Evolutionary conservation across 345 rosid genomes (phyloP), one percentile per base, ranked within the genome.

Genomic region (Microthlaspi erraticum): DNA sequence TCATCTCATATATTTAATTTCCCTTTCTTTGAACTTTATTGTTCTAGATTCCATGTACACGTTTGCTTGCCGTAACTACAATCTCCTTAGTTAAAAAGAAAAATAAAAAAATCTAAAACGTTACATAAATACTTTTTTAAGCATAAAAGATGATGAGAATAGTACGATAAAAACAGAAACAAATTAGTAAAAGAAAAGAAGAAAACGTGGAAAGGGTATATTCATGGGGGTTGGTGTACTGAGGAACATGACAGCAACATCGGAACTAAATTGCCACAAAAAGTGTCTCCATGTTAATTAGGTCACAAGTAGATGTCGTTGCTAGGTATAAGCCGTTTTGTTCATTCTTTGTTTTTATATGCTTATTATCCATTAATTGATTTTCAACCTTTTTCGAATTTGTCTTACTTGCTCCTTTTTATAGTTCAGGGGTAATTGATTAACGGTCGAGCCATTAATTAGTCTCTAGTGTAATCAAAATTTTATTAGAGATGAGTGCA

Each of bases 31-130:
- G 19, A 57, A 16, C 43, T 68, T 61, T 63, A 34, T 48, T 70
- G 20, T 57, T 63, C 60, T 74, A 76, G 74, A 56, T 63, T 70
- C 75, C 66, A 63, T 69, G 71, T 56, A 63, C 71, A 76, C 71
- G 60, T 76, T 76, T 76, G 72, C 79, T 76, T 76, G 75, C 75
- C 79, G 79, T 76, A 76, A 64, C 66, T 56, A 70, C 79, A 76
- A 70, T 48, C 71, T 63, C 79, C 57, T 38, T 49, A 67, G 45
- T 54, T 65, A 7, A 2, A 13, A 31, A 36, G 8, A 52, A 52
- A 46, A 17, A n/a, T 8, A 9, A 49, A 59, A 57, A 48, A 16
- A 26, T 26, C 17, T 53, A 53, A 34, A 68, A 68, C 52, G 38
- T 68, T 53, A 54, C 51, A 75, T 53, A 34, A 49, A 44, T 44